Evolutionary conservation across 129 eudicot genomes (phyloP), one percentile per base, ranked within the genome.

Genomic region (Kitagawia praeruptora): DNA sequence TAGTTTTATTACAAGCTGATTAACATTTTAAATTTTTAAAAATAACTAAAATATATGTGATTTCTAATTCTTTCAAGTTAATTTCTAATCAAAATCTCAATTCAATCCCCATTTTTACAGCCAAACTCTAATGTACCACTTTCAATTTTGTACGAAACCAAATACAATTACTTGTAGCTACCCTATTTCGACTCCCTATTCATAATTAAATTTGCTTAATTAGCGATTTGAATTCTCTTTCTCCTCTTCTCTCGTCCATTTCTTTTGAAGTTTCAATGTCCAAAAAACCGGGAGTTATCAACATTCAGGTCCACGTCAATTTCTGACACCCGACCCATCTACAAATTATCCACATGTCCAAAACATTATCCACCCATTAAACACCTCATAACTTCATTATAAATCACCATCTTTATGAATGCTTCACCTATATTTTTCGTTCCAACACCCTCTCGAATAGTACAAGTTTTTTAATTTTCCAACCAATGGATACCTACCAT

Each of bases 401-500:
- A 34, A 16, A 16, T 70, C 45, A 6, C 45, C 75, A 27, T 66
- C 75, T 39, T 34, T 70, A 70, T 37, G 39, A 70, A 39, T 70
- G 46, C 42, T 18, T 37, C 46, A 70, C 45, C 41, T 34, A 2
- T 70, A 37, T 39, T 18, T 70, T 12, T 9, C 19, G 41, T 70
- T 39, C 75, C 39, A 28, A 70, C 48, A 5, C 46, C 27, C 3
- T 3, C 46, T 70, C 11, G 39, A 66, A 8, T n/a, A 64, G 19
- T 16, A 4, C 7, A 13, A 18, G 9, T 39, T 14, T 39, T 39
- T 70, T 1, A 37, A 37, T 19, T 38, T 45, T 53, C 53, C 44
- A 79, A 39, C 77, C 53, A 78, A 83, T 83, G 85, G 54, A 21
- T 69, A 56, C 75, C 82, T 31, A 76, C 79, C 77, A 80, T 40